Percentiles rank a stretch among this genome's conserved stretches.
Evolutionary conservation across 495 filamentous ascomycete species (phyloP).

Genomic region (Thermochaetoides thermophila): DNA sequence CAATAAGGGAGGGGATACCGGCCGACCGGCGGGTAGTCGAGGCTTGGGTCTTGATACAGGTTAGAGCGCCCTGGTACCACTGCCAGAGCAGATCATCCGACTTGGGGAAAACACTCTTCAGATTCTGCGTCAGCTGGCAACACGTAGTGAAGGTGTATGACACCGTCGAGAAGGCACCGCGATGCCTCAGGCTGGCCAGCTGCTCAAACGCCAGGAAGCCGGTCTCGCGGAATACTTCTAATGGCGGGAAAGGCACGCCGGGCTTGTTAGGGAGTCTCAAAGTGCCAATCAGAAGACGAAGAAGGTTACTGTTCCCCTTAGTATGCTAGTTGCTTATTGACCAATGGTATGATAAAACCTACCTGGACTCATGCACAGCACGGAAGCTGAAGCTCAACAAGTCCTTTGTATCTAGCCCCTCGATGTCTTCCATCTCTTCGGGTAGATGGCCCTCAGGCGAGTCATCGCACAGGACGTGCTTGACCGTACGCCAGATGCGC

Average conservation of each 20-base stretch:
- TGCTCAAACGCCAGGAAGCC: constrained; percentile 65
- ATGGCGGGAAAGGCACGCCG: constrained; percentile 23
- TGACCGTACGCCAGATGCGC: constrained; percentile 59
- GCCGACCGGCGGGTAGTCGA: constrained; percentile 86
- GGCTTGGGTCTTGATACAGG: constrained; percentile 50
- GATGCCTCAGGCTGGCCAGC: constrained; percentile 67
- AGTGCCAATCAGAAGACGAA: constrained; percentile 39
- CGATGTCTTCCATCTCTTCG: constrained; percentile 51
- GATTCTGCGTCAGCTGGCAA: constrained; percentile 42
- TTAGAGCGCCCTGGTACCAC: constrained; percentile 60
- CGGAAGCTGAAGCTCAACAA: constrained; percentile 86
- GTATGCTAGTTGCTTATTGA: no score
- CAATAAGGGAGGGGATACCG: constrained; percentile 73
- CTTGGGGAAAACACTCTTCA: constrained; percentile 19
- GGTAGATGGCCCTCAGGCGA: constrained; percentile 81
- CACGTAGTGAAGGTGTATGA: constrained; percentile 72
- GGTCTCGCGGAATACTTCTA: constrained; percentile 36
- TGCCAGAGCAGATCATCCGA: constrained; percentile 28
- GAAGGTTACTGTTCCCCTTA: constrained; percentile 42
- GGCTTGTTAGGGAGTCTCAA: constrained; percentile 17
- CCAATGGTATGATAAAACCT: no score
- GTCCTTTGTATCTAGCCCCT: constrained; percentile 65
- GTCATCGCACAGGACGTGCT: constrained; percentile 68
- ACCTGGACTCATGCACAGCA: constrained; percentile 84
- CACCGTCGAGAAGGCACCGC: constrained; percentile 88